phyloP scores from a whole-genome alignment of 148 eudicot species.

The Rhododendron kiyosumense region DNA sequence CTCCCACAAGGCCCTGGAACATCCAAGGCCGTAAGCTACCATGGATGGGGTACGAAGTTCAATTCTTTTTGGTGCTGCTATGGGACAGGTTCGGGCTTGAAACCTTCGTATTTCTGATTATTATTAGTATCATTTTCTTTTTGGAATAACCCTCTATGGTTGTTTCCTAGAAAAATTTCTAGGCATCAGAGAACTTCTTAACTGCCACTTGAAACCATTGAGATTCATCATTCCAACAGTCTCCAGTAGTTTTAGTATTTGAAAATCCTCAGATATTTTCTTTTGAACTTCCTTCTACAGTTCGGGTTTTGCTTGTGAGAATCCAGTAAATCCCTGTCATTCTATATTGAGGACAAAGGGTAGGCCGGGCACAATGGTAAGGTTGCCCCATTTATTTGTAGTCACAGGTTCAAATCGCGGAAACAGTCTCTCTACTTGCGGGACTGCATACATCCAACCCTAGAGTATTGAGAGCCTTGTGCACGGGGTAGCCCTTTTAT shows the following conservation, averaged over 20 bases:
- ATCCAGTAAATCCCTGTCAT: background rate
- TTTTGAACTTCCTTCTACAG: background rate
- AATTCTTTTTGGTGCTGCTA: constrained; percentile 89
- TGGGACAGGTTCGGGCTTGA: constrained; percentile 64
- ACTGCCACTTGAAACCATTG: background rate
- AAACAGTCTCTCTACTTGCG: background rate
- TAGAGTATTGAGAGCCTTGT: background rate
- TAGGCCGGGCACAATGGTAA: background rate
- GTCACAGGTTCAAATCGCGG: background rate
- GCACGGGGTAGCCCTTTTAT: background rate
- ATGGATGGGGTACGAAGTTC: constrained; percentile 69
- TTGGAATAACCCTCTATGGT: background rate
- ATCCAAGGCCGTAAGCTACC: constrained; percentile 57
- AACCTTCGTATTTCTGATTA: background rate
- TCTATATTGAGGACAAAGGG: background rate
- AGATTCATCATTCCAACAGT: background rate
- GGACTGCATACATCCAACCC: background rate
- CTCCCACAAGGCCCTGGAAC: constrained; percentile 74
- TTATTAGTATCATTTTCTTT: background rate
- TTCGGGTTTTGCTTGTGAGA: background rate
- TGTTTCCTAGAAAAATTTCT: background rate
- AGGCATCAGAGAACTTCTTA: background rate
- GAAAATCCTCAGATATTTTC: background rate
- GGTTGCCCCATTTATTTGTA: background rate
- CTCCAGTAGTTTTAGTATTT: background rate